A percentile compares a stretch with the other conserved stretches of the same genome.
Evolutionary conservation across 768 basidiomycete genomes (phyloP).

Genomic region (Kwoniella dendrophila): DNA sequence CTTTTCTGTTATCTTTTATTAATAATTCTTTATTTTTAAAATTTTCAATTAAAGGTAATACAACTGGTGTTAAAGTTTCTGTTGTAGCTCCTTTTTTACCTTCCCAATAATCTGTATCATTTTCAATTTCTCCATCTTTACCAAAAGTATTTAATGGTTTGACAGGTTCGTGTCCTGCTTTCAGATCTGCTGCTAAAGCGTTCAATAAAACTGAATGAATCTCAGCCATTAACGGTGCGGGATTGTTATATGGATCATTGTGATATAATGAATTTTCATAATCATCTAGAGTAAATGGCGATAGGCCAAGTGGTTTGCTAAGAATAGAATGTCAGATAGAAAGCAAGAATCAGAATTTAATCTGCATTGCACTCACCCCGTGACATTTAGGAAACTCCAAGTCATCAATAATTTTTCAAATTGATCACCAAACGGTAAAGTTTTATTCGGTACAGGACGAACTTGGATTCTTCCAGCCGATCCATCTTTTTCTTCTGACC

Average conservation of each 20-base stretch:
- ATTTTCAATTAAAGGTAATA: constrained; percentile 22
- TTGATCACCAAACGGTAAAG: constrained; percentile 50
- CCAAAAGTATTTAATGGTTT: constrained; percentile 26
- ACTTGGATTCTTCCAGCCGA: constrained; percentile 39
- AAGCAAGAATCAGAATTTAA: neutral
- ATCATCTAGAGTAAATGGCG: constrained; percentile 88
- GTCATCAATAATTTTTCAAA: constrained; percentile 87
- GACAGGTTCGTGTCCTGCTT: constrained; percentile 33
- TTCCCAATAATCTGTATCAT: constrained; percentile 50
- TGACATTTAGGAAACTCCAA: constrained; percentile 93
- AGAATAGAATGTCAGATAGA: neutral
- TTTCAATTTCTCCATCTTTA: constrained; percentile 28
- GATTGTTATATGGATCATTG: constrained; percentile 62
- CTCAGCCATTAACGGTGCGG: constrained; percentile 79
- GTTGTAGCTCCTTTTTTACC: constrained; percentile 51
- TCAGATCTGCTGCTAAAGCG: constrained; percentile 69
- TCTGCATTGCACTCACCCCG: constrained; percentile 66
- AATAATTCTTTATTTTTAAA: constrained; percentile 46
- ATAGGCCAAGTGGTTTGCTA: constrained; percentile 84
- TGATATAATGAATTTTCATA: constrained; percentile 86
- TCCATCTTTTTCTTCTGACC: constrained; percentile 34
- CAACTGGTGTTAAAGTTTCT: constrained; percentile 42
- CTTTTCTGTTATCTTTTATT: constrained; percentile 41
- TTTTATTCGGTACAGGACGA: constrained; percentile 38
- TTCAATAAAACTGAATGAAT: constrained; percentile 87